Evolutionary conservation across 2,329 filamentous ascomycete species (phyloP), one percentile per base, ranked within the genome.

Genomic region (Chrysosporium queenslandicum): DNA sequence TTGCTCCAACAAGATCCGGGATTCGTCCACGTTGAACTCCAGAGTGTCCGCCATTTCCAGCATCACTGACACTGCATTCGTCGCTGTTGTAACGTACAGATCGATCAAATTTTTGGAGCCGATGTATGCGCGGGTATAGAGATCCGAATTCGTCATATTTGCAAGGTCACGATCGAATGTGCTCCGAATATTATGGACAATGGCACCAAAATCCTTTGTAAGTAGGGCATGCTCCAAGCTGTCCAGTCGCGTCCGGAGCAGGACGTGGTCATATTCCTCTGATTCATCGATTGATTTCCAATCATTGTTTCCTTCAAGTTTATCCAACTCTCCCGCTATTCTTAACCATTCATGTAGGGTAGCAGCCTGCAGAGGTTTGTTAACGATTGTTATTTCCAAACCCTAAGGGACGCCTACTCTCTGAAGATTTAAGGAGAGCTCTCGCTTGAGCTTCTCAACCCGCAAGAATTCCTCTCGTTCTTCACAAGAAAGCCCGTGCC

Each of bases 81-180:
- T 71, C 0, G 87, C 83, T 1, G 87, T 88, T 46, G 85, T 80
- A 56, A 94, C 90, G 61, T 96, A 96, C 30, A 80, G 77, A 68
- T 96, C 90, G 56, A 95, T 91, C 57, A 95, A 70, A 54, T 78
- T 76, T 70, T 96, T 96, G 7, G 90, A 95, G 4, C 90, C 91
- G 12, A 87, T 78, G 63, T 92, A 83, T 0, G 86, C 86, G 64
- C 92, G 86, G 52, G 83, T 83, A 70, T 96, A 96, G 1, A 96
- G 75, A 49, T 82, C 78, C 39, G 85, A 77, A 62, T 89, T 86
- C 56, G 86, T 87, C 85, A 96, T 94, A 48, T 85, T 86, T 6
- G 87, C 90, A 8, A 95, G 72, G 60, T 90, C 83, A 41, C 90
- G 82, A 36, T 84, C 87, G 46, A 96, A 70, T 1, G 86, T 77